These are phyloP conservation scores for Marchantia polymorpha DNA, from an alignment of 225 moss, liverwort and hornwort genomes.

Conservation along the genomic window DNA sequence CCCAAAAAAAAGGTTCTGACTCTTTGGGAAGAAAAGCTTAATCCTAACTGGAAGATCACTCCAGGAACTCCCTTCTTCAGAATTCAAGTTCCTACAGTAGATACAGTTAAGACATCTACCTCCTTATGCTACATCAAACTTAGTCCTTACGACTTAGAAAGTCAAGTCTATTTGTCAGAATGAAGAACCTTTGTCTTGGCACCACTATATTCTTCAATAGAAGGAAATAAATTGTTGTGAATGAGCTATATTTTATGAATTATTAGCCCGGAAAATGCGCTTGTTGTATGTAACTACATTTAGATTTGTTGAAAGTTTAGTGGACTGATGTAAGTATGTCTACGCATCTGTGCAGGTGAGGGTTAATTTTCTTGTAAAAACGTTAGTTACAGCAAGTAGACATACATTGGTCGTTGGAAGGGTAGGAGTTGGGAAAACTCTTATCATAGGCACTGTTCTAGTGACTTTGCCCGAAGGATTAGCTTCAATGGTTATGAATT, in stretches of 20 bases:
- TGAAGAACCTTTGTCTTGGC: neutral
- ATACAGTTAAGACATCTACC: slow-evolving; percentile 44
- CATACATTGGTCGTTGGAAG: slow-evolving; percentile 69
- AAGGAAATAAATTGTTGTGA: neutral
- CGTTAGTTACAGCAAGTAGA: slow-evolving; percentile 49
- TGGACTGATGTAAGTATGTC: neutral
- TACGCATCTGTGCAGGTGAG: slow-evolving; percentile 40
- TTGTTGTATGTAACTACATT: neutral
- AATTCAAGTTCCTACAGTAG: slow-evolving; percentile 81
- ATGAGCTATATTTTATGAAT: neutral
- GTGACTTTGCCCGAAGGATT: slow-evolving; percentile 62
- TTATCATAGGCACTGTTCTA: slow-evolving; percentile 65
- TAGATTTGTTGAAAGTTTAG: neutral
- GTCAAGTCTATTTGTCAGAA: neutral
- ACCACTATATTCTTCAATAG: neutral
- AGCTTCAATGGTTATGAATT: slow-evolving; percentile 77
- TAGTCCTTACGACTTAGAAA: neutral
- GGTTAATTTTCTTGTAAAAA: slow-evolving; percentile 59
- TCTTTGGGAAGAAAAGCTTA: slow-evolving; percentile 76
- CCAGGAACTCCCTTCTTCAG: slow-evolving; percentile 72
- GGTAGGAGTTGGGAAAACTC: slow-evolving; percentile 76
- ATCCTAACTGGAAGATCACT: slow-evolving; percentile 60
- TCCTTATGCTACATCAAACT: neutral
- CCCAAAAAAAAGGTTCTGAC: slow-evolving; percentile 54
- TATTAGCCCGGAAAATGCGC: too few relatives aligned